A percentile compares a stretch with the other conserved stretches of the same genome.
These are phyloP conservation scores for Podospora appendiculata DNA, from an alignment of 495 filamentous ascomycete species.

Conservation along the genomic window DNA sequence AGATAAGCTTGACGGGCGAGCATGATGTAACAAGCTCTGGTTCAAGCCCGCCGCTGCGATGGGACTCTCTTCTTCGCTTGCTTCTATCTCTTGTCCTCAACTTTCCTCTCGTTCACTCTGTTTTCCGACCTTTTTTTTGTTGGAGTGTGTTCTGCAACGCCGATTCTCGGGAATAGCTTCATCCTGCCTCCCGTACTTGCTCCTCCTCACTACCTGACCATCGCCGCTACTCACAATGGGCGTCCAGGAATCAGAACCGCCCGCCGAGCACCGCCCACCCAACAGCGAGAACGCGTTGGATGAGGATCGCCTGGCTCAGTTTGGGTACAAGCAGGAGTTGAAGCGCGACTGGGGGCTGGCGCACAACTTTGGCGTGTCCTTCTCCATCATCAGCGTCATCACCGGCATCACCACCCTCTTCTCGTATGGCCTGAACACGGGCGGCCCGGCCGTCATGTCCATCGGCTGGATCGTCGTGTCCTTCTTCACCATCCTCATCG, in stretches of 20 bases:
- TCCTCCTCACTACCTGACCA: too few species aligned
- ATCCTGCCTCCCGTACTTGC: too few species aligned
- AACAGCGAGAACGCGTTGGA: conserved; percentile 31
- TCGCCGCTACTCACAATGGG: neutral
- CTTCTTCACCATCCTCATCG: conserved; percentile 29
- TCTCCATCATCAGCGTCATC: conserved; percentile 59
- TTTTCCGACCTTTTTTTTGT: too few species aligned
- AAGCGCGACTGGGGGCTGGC: conserved; percentile 52
- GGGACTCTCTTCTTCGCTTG: too few species aligned
- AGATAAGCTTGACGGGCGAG: neutral
- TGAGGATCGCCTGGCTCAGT: conserved; percentile 47
- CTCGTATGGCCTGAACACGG: conserved; percentile 47
- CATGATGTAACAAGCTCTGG: neutral
- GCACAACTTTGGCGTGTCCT: conserved; percentile 60
- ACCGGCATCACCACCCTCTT: conserved; percentile 55
- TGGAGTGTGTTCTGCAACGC: too few species aligned
- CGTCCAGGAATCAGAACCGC: conserved; percentile 5
- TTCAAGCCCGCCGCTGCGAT: neutral
- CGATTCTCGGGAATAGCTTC: too few species aligned
- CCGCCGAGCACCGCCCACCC: conserved; percentile 17
- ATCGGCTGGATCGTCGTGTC: conserved; percentile 28
- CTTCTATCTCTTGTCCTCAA: too few species aligned
- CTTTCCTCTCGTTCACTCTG: too few species aligned
- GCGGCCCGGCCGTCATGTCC: conserved; percentile 47
- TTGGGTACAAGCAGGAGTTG: conserved; percentile 58